Base-by-base conservation (phyloP, 805 yeast species). In the Kodamaea fukazawae region DNA sequence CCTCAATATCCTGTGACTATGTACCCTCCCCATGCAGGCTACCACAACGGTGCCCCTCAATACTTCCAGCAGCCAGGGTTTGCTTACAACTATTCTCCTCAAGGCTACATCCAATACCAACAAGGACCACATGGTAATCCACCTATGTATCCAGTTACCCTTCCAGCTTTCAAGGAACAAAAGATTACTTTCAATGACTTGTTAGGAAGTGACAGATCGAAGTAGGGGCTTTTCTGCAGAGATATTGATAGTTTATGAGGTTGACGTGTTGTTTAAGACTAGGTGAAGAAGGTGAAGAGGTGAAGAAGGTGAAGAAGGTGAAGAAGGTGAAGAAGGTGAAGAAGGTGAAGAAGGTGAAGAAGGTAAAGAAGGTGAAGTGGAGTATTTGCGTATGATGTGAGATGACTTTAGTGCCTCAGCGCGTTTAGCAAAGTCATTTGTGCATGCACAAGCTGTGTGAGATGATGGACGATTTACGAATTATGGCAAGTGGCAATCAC, bases 171-270 rank as follows among this genome's bases (percentile, higher is more conserved):
- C 10, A 38, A 49, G 17, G 72, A 69, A 11, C 71, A 66, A 38
- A 62, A 59, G 51, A 68, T 69, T 39, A 55, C 66, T 16, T 69
- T 69, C 36, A 63, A 63, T 47, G 72, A 69, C 20, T 60, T 69
- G 47, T 52, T 67, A 41, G 60, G 67, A 5, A 20, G 23, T 8
- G 23, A 20, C 5, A 20, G 23, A 20, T 6, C 23, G 8, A 20
- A 20, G 23, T 20, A 20, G 23, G 5, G 8, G 23, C 23, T 8
- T 20, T n/a, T n/a, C n/a, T n/a, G n/a, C n/a, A n/a, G n/a, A n/a
- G n/a, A n/a, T n/a, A n/a, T 26, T 26, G 29, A 11, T n/a, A 26
- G 29, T 26, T 26, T 7, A 10, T 23, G 26, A 23, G 26, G 7
- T 10, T 7, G 10, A 7, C 10, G 10, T 7, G 10, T 23, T 23